Percentiles rank a stretch among this genome's conserved stretches.
These are phyloP conservation scores for Straminergon stramineum DNA, from an alignment of 225 moss, liverwort and hornwort genomes.

Conservation along the genomic window DNA sequence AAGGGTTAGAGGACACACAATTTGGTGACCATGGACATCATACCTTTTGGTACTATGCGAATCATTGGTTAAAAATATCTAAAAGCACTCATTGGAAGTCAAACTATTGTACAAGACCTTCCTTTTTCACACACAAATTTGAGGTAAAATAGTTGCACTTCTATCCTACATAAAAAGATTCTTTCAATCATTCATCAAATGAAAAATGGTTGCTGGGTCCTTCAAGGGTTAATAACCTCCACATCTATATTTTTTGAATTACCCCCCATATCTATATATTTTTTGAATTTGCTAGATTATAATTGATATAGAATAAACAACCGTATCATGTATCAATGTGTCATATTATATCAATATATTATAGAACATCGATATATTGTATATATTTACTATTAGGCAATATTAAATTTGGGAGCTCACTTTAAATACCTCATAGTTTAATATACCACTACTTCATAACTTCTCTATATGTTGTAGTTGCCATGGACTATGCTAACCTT, in stretches of 20 bases:
- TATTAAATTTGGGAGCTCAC: background rate
- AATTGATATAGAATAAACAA: background rate
- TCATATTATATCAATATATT: too few relatives aligned
- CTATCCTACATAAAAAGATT: too few relatives aligned
- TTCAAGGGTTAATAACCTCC: background rate
- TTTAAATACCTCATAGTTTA: background rate
- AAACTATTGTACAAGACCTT: too few relatives aligned
- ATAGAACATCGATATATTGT: background rate
- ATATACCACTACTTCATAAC: background rate
- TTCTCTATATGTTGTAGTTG: background rate
- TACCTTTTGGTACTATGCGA: too few relatives aligned
- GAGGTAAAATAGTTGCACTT: too few relatives aligned
- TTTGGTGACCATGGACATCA: too few relatives aligned
- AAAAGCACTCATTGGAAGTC: too few relatives aligned
- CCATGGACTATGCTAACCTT: background rate
- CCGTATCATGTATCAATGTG: accelerated
- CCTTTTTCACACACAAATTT: too few relatives aligned
- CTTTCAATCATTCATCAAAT: too few relatives aligned
- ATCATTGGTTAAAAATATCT: too few relatives aligned
- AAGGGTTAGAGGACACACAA: too few relatives aligned
- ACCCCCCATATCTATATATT: accelerated
- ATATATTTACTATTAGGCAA: background rate
- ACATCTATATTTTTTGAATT: background rate
- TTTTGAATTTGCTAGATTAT: background rate
- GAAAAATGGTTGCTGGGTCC: too few relatives aligned